Base-by-base conservation (phyloP, 225 moss, liverwort and hornwort species). In the Rhytidiadelphus loreus region DNA sequence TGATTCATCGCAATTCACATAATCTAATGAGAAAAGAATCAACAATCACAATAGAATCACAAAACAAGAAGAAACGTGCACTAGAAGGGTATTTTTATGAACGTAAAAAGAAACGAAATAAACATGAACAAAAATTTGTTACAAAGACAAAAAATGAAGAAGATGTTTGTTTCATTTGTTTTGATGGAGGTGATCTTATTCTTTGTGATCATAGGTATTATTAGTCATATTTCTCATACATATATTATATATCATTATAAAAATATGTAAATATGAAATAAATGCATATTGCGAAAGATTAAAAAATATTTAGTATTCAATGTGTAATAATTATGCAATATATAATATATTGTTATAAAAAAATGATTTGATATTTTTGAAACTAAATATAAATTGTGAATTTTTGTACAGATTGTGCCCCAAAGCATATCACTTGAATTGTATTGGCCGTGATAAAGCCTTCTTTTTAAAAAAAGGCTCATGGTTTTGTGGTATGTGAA, bases 121-220 rank as follows among this genome's bases (percentile, higher is more conserved):
- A 96, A 84, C 66, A 77, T 77, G 89, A 88, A 81, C 75, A 91
- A 65, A 72, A 80, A 12, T 56, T 83, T n/a, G 88, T 91, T 53
- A 66, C 80, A 70, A 89, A 90, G 35, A 83, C 52, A 64, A 94
- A 94, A 87, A 91, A 92, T 75, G 98, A 95, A 86, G 99, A 99
- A 87, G 99, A 99, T 65, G 99, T 99, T 43, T 99, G 99, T 74
- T 99, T 96, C 82, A 96, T 99, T 56, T 99, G 99, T 83, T 99
- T 97, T 89, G 99, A 99, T 88, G 99, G 99, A 75, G 99, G 99
- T 70, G 95, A 97, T 63, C 95, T 99, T 89, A 87, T 99, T 64
- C 92, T 99, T 73, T 97, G 99, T 83, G 99, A 99, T 86, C 87
- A 94, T 80, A 96, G 99, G 99, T 86, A 85, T 61, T 95, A 16